Conservation (phyloP, 2,329 filamentous ascomycete species). For the Akanthomyces uredinophilus region DNA sequence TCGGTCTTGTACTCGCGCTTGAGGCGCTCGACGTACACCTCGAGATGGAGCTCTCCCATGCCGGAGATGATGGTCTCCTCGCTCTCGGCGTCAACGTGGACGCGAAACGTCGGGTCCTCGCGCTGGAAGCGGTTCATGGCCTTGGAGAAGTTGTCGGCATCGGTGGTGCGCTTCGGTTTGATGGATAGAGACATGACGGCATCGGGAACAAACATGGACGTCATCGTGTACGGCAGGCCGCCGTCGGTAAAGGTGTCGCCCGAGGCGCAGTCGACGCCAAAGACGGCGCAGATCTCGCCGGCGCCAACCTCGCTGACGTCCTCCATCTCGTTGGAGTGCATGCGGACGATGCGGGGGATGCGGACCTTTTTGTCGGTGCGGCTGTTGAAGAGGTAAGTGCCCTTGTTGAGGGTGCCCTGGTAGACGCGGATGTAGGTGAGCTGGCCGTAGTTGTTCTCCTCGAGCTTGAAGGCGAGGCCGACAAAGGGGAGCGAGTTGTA, state of each 20-base stretch:
- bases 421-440: conserved; percentile 98
- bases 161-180: conserved; percentile 88
- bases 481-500: conserved; percentile 94
- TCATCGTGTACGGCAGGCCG: conserved; percentile 87
- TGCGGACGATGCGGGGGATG: conserved; percentile 93
- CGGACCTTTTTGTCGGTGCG: conserved; percentile 94
- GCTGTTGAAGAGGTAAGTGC: conserved; percentile 87
- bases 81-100: conserved; percentile 85
- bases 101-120: conserved; percentile 95
- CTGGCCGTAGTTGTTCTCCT: conserved; percentile 98
- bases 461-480: conserved; percentile 94
- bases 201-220: conserved; percentile 96
- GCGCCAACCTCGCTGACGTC: conserved; percentile 89
- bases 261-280: conserved; percentile 94
- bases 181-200: conserved; percentile 98
- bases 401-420: conserved; percentile 85
- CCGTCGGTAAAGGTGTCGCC: conserved; percentile 98
- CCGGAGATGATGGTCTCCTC: conserved; percentile 97
- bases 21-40: conserved; percentile 97
- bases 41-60: conserved; percentile 95
- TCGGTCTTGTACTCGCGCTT: conserved; percentile 95
- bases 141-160: conserved; percentile 92
- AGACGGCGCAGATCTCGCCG: conserved; percentile 97
- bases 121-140: conserved; percentile 98
- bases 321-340: conserved; percentile 99